phyloP scores from a whole-genome alignment of 306 rosid genomes.

The Citrullus colocynthis region DNA sequence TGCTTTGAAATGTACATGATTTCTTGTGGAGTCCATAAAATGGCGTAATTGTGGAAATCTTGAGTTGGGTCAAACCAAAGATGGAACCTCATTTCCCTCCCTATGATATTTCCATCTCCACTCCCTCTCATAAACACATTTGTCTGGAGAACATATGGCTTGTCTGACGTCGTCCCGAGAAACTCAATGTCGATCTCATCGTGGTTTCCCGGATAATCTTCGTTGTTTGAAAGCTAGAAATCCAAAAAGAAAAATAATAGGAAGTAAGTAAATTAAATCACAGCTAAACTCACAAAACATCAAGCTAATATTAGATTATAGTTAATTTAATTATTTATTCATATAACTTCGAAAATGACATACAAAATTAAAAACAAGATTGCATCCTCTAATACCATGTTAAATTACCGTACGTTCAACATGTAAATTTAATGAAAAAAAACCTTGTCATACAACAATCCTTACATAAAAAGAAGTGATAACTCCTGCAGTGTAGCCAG shows the following conservation, averaged over 20 bases:
- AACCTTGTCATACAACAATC: not conserved
- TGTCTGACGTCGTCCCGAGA: conserved; percentile 61
- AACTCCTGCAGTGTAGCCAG: conserved; percentile 89
- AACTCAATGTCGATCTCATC: conserved; percentile 90
- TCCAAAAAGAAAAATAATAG: not conserved
- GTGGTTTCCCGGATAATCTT: conserved; percentile 65
- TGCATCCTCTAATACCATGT: not conserved
- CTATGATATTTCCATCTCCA: conserved; percentile 62
- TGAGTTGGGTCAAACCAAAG: conserved; percentile 96
- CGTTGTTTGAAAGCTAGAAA: conserved; percentile 70
- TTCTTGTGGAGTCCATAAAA: conserved; percentile 62
- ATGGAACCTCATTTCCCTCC: conserved; percentile 71
- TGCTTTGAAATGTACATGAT: conserved; percentile 41
- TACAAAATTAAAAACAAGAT: no score
- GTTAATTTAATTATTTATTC: not conserved
- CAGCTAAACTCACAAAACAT: not conserved
- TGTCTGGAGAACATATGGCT: conserved; percentile 81
- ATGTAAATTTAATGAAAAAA: not conserved
- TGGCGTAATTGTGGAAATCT: conserved; percentile 74
- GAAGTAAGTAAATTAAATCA: not conserved
- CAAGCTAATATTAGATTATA: not conserved
- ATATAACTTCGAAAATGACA: not conserved
- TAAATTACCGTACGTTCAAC: not conserved
- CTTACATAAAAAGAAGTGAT: conserved; percentile 74
- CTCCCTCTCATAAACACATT: conserved; percentile 85